Conservation (phyloP, 805 yeast species). For the Metschnikowia lochheadii region DNA sequence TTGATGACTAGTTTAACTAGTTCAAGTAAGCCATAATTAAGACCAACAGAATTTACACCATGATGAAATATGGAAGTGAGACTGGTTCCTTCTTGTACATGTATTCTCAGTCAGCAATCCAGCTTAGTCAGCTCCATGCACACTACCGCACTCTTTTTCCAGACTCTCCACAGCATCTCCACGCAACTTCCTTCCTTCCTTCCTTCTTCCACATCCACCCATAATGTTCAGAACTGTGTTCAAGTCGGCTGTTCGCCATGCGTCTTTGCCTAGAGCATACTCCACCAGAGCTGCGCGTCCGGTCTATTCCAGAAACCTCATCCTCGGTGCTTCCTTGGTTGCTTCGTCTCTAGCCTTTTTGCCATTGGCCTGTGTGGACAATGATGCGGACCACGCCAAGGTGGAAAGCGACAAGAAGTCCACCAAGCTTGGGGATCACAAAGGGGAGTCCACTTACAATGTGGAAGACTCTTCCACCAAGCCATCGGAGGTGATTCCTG, state of each 20-base stretch:
- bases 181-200: not conserved
- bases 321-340: conserved; percentile 10
- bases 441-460: conserved; percentile 6
- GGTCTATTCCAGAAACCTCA: not conserved
- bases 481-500: conserved; percentile 7
- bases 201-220: not conserved
- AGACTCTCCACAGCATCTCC: not conserved
- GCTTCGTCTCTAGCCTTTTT: conserved; percentile 8
- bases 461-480: conserved; percentile 6
- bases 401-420: conserved; percentile 9
- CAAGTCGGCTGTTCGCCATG: conserved; percentile 12
- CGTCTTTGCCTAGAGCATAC: conserved; percentile 8
- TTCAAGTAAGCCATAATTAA: no score
- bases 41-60: no score
- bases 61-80: no score
- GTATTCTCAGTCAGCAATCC: not conserved
- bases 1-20: no score
- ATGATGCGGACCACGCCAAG: conserved; percentile 14
- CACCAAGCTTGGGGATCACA: conserved; percentile 4
- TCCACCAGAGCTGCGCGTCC: conserved; percentile 8
- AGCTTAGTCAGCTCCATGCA: conserved; percentile 4
- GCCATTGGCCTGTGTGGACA: conserved; percentile 9
- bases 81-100: no score
- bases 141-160: conserved; percentile 5
- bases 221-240: conserved; percentile 16